Base-by-base conservation (phyloP, 148 eudicot species). In the Rheum nobile region DNA sequence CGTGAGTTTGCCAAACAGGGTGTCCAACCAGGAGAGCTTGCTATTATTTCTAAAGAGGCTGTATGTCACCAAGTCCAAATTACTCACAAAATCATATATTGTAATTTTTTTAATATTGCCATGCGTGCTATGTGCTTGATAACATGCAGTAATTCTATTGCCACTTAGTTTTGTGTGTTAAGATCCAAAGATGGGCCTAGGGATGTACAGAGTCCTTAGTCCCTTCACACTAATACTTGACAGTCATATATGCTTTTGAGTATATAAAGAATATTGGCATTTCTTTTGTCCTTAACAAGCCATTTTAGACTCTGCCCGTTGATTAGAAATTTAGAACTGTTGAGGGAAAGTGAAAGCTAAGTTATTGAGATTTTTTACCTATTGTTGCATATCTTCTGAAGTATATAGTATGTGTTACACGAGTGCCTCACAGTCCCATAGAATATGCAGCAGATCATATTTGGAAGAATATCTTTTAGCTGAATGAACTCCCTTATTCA, bases 41-140 rank as follows among this genome's bases (percentile, higher is more conserved):
- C 96, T 14, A 84, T 94, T 75, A 91, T 94, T 75, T 89, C 98
- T 80, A 81, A 87, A 68, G 98, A 94, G 84, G 97, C 88, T 87
- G 98, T 94, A 87, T 76, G 86, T 41, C 61, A 19, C 70, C 70
- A 31, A 65, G 70, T 16, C 70, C 9, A 65, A 31, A 6, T 19
- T 65, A 16, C 41, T 29, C 38, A 6, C 10, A 31, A 28, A 65
- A 14, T 70, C 63, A 44, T 28, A 32, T 3, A 4, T 6, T 79
- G 71, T 39, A 41, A 68, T 43, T 63, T 63, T 59, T 34, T 47
- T 46, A 63, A 31, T 65, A 16, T 31, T 32, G 9, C 2, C 46
- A 37, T 35, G 65, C 17, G 37, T 73, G 39, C 26, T 24, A 46
- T 57, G 12, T n/a, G 16, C 14, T 59, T 59, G 34, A 59, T 28